phyloP scores from a whole-genome alignment of 2,329 filamentous ascomycete species.

The Diaporthe citrichinensis region DNA sequence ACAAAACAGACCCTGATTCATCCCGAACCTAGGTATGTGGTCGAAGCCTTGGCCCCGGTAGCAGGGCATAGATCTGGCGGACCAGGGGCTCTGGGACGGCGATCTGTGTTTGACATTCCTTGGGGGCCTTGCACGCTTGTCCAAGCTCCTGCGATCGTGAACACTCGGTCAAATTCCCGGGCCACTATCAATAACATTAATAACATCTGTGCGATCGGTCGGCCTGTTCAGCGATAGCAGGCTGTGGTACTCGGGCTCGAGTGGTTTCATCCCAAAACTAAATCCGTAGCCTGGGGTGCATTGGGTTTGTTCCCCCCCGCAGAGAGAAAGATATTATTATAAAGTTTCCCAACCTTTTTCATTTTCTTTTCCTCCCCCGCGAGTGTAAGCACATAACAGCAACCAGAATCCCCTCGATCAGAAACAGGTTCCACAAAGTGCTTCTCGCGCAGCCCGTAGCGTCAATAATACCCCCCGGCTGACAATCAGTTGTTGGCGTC shows the following conservation, averaged over 20 bases:
- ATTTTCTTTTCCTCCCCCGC: neutral
- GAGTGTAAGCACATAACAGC: neutral
- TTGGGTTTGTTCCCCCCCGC: neutral
- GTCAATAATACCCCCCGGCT: slow-evolving; percentile 12
- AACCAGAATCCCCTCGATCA: neutral
- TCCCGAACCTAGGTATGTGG: slow-evolving; percentile 18
- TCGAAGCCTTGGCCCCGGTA: slow-evolving; percentile 12
- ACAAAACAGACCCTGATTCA: slow-evolving; percentile 42
- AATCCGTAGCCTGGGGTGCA: slow-evolving; percentile 16
- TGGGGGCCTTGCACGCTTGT: slow-evolving; percentile 13
- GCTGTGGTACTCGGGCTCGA: slow-evolving; percentile 18
- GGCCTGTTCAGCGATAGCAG: slow-evolving; percentile 21
- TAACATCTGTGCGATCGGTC: slow-evolving; percentile 27
- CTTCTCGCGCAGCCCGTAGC: slow-evolving; percentile 16
- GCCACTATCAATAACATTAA: slow-evolving; percentile 22
- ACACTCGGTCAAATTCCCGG: slow-evolving; percentile 28
- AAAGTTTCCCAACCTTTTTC: slow-evolving; percentile 26
- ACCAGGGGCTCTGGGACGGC: slow-evolving; percentile 32
- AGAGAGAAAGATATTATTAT: slow-evolving; percentile 30
- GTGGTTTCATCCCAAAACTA: slow-evolving; percentile 35
- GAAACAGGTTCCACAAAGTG: slow-evolving; percentile 13
- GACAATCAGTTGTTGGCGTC: slow-evolving; percentile 7
- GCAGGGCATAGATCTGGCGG: slow-evolving; percentile 21
- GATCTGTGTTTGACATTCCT: slow-evolving; percentile 40
- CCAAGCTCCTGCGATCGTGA: slow-evolving; percentile 23